Conservation (phyloP, 495 filamentous ascomycete genomes). For the Aspergillus campestris region DNA sequence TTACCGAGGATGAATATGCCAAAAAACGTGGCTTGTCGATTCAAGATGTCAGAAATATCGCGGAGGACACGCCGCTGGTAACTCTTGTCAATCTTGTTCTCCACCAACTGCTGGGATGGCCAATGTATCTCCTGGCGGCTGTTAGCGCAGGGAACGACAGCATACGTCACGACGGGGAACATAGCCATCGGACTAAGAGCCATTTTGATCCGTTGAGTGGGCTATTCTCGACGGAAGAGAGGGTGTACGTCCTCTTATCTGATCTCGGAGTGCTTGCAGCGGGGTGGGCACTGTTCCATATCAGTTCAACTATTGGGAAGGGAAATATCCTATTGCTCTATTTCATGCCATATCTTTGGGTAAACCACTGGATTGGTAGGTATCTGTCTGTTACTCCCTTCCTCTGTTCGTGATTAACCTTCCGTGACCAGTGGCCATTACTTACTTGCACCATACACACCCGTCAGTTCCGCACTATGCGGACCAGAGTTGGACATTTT, state of each 20-base stretch:
- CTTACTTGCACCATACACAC: slow-evolving; percentile 88
- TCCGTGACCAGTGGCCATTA: slow-evolving; percentile 56
- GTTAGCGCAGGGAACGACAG: slow-evolving; percentile 43
- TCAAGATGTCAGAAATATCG: slow-evolving; percentile 34
- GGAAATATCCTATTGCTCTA: slow-evolving; percentile 45
- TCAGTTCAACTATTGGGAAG: slow-evolving; percentile 36
- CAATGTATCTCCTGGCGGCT: slow-evolving; percentile 46
- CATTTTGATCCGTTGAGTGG: slow-evolving; percentile 54
- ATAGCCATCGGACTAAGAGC: slow-evolving; percentile 36
- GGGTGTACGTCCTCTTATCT: slow-evolving; percentile 45
- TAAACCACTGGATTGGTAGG: no score
- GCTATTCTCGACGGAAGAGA: slow-evolving; percentile 53
- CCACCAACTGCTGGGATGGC: slow-evolving; percentile 51
- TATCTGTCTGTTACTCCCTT: no score
- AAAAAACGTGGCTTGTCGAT: slow-evolving; percentile 22
- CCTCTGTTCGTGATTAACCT: slow-evolving; percentile 2
- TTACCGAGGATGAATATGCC: slow-evolving; percentile 33
- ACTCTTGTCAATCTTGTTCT: slow-evolving; percentile 38
- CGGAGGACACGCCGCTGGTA: slow-evolving; percentile 50
- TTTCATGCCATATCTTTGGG: slow-evolving; percentile 49
- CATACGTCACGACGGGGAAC: no score
- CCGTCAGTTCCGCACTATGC: slow-evolving; percentile 78
- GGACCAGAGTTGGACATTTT: slow-evolving; percentile 69
- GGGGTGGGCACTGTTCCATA: slow-evolving; percentile 33
- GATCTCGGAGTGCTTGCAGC: slow-evolving; percentile 49